Evolutionary conservation across 176 grass and related monocot species (phyloP), one percentile per base, ranked within the genome.

Genomic region (Oryza brachyantha): DNA sequence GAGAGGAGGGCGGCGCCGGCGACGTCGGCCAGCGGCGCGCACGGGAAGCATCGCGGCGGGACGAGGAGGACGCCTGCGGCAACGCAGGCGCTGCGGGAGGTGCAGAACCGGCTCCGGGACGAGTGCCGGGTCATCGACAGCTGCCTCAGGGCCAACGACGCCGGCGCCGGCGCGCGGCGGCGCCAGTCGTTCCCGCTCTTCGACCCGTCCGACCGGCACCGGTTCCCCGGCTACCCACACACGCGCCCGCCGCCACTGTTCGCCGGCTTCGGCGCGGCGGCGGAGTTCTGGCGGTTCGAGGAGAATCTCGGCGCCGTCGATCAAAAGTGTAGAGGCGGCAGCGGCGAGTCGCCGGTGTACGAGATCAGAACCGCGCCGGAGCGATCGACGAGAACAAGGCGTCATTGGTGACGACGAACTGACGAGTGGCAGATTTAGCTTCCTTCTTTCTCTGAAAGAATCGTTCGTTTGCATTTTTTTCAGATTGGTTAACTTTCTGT

Each of bases 111-210:
- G 68, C 48, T 98, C 42, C 84, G 82, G 9, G 83, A 93, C 32
- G 90, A 98, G 55, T 94, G 92, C 26, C 58, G 77, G 37, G 72
- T 94, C 52, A 92, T 94, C 54, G 95, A 98, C 34, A 46, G 40
- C 42, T 98, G 85, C 68, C 85, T 98, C 54, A 57, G 69, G 19
- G 73, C 73, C 64, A 87, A 87, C 75, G 29, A 26, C 34, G 52
- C 32, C 40, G 45, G 48, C 34, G 52, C 32, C 40, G 45, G 48
- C 48, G 48, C 85, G 19, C 70, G 70, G 16, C 76, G 81, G 5
- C 81, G 76, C 70, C 77, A 79, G 61, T 88, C 90, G 19, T 79
- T 73, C 74, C 95, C 90, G 58, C 43, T 95, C 34, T 98, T 98
- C 75, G 85, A 98, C 64, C 92, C 92, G 1, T 80, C 86, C 37